Evolutionary conservation across 495 filamentous ascomycete genomes (phyloP), one percentile per base, ranked within the genome.

Genomic region (Cairneyella variabilis): DNA sequence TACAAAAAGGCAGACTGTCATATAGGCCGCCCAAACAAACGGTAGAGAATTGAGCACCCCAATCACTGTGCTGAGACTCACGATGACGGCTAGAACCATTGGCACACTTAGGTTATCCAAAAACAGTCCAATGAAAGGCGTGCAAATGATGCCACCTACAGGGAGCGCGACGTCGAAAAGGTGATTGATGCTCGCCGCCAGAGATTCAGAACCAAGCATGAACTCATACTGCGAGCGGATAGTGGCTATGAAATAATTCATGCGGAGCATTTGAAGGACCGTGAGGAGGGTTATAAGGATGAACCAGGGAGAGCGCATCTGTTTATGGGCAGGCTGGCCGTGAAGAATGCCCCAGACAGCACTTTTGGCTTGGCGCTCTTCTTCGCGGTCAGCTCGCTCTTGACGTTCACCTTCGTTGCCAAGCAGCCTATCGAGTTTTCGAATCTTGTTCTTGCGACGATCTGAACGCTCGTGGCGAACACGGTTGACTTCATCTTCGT

Each of bases 201-300:
- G 72, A 0, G 65, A 61, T 39, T 69, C 68, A 10, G 76, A 77
- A 20, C 66, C 67, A 16, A 97, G 77, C 10, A 97, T 76, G 61
- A 82, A 83, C 32, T 81, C 77, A 69, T 97, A 96, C 66, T 97
- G 92, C 3, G 83, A 73, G 17, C 85, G 83, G 55, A 97, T 82
- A 1, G 93, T 92, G 1, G 92, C 90, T 27, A 97, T 89, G 62
- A 97, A 97, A 76, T 90, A 97, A 70, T 97, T 97, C 66, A 97
- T 96, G 20, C 92, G 82, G 1, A 85, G 88, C 91, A 95, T 96
- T 67, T 92, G 89, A 16, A 95, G 66, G 17, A 93, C 77, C 0
- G 92, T 96, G 68, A 97, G 96, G 2, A 88, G 60, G 5, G 88
- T 83, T 55, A 96, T 90, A 28, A 97, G 74, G 20, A 87, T 69